phyloP scores from a whole-genome alignment of 1,139 yeast species.

The Chernovozyma sophiae-reginae region DNA sequence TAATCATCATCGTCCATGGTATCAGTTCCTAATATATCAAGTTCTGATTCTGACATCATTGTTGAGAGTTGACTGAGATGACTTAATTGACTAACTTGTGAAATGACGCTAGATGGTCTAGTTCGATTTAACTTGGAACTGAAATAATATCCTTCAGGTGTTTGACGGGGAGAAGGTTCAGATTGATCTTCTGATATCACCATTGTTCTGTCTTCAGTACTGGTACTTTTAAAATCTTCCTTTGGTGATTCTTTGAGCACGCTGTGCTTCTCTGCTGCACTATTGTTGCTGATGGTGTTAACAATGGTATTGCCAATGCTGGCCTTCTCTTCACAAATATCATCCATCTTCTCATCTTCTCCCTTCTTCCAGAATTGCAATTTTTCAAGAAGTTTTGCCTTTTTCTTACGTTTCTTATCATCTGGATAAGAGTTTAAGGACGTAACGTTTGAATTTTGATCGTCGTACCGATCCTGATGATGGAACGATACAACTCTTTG shows the following conservation, averaged over 20 bases:
- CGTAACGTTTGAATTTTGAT: background rate
- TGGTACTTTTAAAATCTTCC: background rate
- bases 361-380: slow-evolving; percentile 42
- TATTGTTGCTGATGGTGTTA: slow-evolving; percentile 2
- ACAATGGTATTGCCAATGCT: slow-evolving; percentile 5
- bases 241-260: background rate
- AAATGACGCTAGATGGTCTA: slow-evolving; percentile 64
- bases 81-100: slow-evolving; percentile 52
- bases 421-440: background rate
- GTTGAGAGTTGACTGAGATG: slow-evolving; percentile 56
- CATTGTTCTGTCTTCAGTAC: background rate
- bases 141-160: background rate
- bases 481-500: slow-evolving; percentile 33
- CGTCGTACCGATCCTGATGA: slow-evolving; percentile 20
- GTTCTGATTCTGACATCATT: slow-evolving; percentile 44
- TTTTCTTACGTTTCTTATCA: slow-evolving; percentile 12
- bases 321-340: slow-evolving; percentile 2
- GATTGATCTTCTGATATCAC: background rate
- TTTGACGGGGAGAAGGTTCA: background rate
- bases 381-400: slow-evolving; percentile 25
- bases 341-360: slow-evolving; percentile 4
- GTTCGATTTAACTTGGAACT: slow-evolving; percentile 17
- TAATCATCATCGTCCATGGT: slow-evolving; percentile 33
- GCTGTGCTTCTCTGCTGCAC: background rate
- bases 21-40: slow-evolving; percentile 39